Base-by-base conservation (phyloP, 352 stramenopile genomes). In the Phytopythium helicoides region DNA sequence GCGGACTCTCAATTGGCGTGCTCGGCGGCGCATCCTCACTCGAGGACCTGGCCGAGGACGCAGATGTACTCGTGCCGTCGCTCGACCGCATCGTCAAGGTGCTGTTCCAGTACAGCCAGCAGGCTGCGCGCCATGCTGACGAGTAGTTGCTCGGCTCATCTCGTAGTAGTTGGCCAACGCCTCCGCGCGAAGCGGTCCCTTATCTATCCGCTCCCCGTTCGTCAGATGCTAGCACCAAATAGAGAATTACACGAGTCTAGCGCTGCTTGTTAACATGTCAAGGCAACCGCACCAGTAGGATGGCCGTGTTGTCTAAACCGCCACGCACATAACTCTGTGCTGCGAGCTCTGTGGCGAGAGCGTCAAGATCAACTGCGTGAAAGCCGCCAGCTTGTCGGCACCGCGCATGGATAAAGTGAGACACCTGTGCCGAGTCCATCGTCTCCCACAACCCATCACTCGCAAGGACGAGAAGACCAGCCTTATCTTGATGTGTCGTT, bases 231-330 rank as follows among this genome's bases (percentile, higher is more conserved):
- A 55, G 25, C 26, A 23, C 16, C 25, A 63, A 45, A 19, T 52
- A 44, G 34, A 48, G 57, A 47, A 47, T n/a, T n/a, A n/a, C n/a
- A n/a, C n/a, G n/a, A n/a, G 19, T 25, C 5, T 12, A 19, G 21
- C 12, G 7, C 18, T n/a, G 25, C 23, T 33, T 56, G 21, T 28
- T 38, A 16, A 23, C n/a, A 26, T 15, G n/a, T 18, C 39, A 64
- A 14, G 60, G 25, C 22, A 76, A 47, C 19, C 41, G 54, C 6
- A 86, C 64, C 3, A 87, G 52, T 10, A 90, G 81, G 15, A 96
- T 82, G 25, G 90, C 95, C 58, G 98, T 92, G 56, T 99, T 99
- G 60, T 99, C 96, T 6, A 87, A 86, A 45, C 87, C 97, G 44
- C 96, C 95, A 44, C 93, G 80, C n/a, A 98, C 77, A 58, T 97